Conservation (phyloP, 2,329 filamentous ascomycete species). For the Aspergillus floridensis region DNA sequence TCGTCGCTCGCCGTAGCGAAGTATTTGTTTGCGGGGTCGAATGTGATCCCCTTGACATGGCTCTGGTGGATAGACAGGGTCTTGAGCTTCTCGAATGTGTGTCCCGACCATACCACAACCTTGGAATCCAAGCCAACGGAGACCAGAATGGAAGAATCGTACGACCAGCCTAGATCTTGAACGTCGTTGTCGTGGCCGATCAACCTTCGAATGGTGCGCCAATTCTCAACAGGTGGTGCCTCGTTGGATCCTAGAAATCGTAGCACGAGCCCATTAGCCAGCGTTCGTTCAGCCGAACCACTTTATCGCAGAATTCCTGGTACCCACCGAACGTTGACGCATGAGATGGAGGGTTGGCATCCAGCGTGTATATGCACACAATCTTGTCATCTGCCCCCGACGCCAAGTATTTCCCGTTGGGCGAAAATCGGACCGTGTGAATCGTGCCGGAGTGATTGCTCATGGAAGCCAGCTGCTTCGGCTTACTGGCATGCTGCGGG, state of each 20-base stretch:
- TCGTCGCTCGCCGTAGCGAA: conserved; percentile 98
- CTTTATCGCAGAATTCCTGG: background rate
- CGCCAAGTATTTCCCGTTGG: conserved; percentile 90
- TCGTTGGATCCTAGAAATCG: conserved; percentile 68
- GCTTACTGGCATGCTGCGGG: conserved; percentile 66
- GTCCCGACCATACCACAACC: conserved; percentile 95
- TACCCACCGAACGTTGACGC: conserved; percentile 73
- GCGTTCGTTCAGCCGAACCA: background rate
- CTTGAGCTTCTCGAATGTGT: conserved; percentile 97
- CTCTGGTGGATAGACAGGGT: conserved; percentile 89
- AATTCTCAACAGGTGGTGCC: conserved; percentile 90
- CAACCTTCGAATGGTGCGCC: conserved; percentile 89
- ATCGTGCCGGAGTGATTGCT: conserved; percentile 98
- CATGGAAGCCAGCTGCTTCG: conserved; percentile 94
- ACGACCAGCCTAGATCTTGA: conserved; percentile 95
- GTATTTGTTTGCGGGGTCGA: conserved; percentile 98
- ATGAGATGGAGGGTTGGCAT: conserved; percentile 74
- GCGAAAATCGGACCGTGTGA: conserved; percentile 93
- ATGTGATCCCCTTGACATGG: conserved; percentile 97
- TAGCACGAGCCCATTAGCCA: conserved; percentile 6
- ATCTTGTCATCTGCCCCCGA: conserved; percentile 98
- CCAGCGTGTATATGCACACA: conserved; percentile 92
- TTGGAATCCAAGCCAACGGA: conserved; percentile 97
- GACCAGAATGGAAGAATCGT: conserved; percentile 90
- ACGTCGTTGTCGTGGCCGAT: conserved; percentile 99